These are phyloP conservation scores for Backusella macrospora DNA, from an alignment of 192 early-diverging fungal species.

Conservation along the genomic window DNA sequence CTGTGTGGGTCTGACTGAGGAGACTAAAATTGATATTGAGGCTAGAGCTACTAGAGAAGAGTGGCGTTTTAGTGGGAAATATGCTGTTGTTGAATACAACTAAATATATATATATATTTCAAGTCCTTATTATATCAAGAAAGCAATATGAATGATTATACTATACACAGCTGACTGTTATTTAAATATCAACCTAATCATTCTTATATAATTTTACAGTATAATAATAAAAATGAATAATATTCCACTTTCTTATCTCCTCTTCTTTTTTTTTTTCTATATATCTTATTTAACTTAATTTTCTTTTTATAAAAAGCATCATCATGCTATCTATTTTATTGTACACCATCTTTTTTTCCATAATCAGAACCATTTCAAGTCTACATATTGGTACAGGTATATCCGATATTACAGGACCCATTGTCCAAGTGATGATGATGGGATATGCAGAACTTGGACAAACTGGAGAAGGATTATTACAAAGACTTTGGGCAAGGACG, in stretches of 20 bases:
- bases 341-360: neutral
- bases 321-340: neutral
- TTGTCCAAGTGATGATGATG: conserved; percentile 35
- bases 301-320: too few species aligned
- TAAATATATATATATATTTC: neutral
- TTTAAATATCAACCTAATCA: conserved; percentile 11
- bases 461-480: conserved; percentile 28
- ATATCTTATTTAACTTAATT: neutral
- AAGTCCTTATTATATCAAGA: too few species aligned
- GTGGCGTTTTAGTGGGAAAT: conserved; percentile 73
- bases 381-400: conserved; percentile 30
- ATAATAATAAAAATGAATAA: neutral
- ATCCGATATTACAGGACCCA: conserved; percentile 34
- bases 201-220: neutral
- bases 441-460: conserved; percentile 35
- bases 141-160: too few species aligned
- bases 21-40: conserved; percentile 55
- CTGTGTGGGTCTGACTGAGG: conserved; percentile 65
- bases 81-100: conserved; percentile 60
- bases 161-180: neutral
- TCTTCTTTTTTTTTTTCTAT: neutral
- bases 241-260: neutral
- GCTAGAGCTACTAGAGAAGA: conserved; percentile 42
- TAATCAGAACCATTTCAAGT: neutral
- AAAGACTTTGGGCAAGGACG: conserved; percentile 29